These are phyloP conservation scores for Aspergillus nomiae DNA, from an alignment of 2,329 filamentous ascomycete genomes.

Conservation along the genomic window DNA sequence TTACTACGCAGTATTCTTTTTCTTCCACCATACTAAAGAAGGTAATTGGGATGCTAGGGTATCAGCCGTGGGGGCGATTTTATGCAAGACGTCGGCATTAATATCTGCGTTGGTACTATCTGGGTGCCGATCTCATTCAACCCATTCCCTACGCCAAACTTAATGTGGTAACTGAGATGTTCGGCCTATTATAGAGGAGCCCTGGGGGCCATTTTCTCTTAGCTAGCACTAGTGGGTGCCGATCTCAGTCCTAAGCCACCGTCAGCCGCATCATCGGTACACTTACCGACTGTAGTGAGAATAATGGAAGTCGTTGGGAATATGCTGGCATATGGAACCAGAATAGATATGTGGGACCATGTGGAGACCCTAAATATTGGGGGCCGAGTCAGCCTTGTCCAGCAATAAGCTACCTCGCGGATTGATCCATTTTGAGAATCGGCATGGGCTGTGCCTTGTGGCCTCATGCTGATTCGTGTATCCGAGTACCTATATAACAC, in stretches of 20 bases:
- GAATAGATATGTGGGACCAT: neutral
- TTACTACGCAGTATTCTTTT: neutral
- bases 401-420: neutral
- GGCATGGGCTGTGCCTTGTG: neutral
- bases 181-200: neutral
- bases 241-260: neutral
- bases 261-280: neutral
- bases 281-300: neutral
- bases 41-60: neutral
- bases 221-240: neutral
- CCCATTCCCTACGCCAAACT: neutral
- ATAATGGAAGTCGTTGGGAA: neutral
- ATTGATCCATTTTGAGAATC: neutral
- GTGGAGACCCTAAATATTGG: neutral
- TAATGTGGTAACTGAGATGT: neutral
- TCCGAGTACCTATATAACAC: neutral
- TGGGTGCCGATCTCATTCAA: neutral
- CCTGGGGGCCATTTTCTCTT: neutral
- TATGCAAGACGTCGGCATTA: neutral
- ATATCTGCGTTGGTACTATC: neutral
- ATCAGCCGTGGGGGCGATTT: neutral
- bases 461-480: neutral
- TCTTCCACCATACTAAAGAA: neutral
- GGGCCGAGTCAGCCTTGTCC: neutral
- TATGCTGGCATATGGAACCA: neutral